Base-by-base conservation (phyloP, 768 basidiomycete genomes). In the Lentinula edodes region DNA sequence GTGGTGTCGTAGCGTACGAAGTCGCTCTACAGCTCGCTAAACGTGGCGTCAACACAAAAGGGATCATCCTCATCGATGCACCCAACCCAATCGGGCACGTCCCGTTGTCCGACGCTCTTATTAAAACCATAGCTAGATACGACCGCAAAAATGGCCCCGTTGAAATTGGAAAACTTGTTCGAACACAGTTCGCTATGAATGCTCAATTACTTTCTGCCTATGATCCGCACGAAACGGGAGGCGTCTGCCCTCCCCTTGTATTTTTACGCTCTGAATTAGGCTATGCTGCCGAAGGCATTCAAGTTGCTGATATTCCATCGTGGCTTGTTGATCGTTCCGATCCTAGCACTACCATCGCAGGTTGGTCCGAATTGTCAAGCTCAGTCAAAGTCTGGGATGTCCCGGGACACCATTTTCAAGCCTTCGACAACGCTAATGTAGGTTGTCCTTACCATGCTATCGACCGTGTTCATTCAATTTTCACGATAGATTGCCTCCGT, bases 1-100 rank as follows among this genome's bases (percentile, higher is more conserved):
- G 89, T 12, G 89, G 89, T 1, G 83, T 89, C 4, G 82, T 83
- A 0, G 87, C 89, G 0, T 90, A 83, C 65, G 89, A 90, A 66
- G 72, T 83, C 2, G 82, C 85, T 16, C 78, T 77, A 0, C 80
- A 81, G 32, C 78, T 90, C 16, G 62, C 74, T n/a, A 70, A 64
- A 18, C 73, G 67, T 5, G 83, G 80, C 2, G 65, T 80, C 8
- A 54, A 64, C 1, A 83, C 88, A 20, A 73, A 74, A 55, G 90
- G 88, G 0, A 73, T 91, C 48, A 64, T 90, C 8, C 74, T 90
- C 62, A 85, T 91, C 65, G 90, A 91, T 68, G 78, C 87, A 0
- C 88, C 90, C 0, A 74, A 77, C 61, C 89, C 90, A 0, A 67
- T 76, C 8, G 72, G 76, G n/a, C 78, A 80, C 6, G 75, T 78